A percentile compares a stretch with the other conserved stretches of the same genome.
phyloP scores from a whole-genome alignment of 2,329 filamentous ascomycete genomes.

The Xylariaceae sp. region DNA sequence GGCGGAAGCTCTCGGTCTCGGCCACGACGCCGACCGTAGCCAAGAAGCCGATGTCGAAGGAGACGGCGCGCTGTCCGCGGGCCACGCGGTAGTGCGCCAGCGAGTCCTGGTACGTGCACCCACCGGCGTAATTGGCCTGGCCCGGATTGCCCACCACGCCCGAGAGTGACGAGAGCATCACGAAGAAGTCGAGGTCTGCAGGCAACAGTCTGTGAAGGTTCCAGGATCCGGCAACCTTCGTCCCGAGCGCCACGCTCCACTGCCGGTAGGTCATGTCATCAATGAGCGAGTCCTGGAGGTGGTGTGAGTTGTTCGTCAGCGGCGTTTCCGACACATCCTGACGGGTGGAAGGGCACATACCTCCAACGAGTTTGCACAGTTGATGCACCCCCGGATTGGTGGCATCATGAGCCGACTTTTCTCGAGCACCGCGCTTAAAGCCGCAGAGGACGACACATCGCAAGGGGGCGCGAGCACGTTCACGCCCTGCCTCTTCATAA shows the following conservation, averaged over 20 bases:
- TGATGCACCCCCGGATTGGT: constrained; percentile 1
- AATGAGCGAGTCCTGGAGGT: constrained; percentile 22
- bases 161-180: constrained; percentile 20
- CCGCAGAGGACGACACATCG: background rate
- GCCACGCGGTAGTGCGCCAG: constrained; percentile 15
- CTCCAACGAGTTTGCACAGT: too few relatives aligned
- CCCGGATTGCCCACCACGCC: constrained; percentile 15
- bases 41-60: constrained; percentile 21
- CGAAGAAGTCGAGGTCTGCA: constrained; percentile 18
- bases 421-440: background rate
- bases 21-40: constrained; percentile 19
- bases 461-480: background rate
- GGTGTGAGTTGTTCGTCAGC: too few relatives aligned
- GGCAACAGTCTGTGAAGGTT: constrained; percentile 17
- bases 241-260: constrained; percentile 17
- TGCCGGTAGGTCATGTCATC: constrained; percentile 20
- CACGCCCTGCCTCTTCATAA: background rate
- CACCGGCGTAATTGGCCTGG: constrained; percentile 20
- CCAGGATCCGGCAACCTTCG: constrained; percentile 15
- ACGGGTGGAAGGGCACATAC: background rate
- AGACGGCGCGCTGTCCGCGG: constrained; percentile 13
- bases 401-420: background rate
- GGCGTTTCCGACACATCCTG: background rate
- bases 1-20: constrained; percentile 11
- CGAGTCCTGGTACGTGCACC: constrained; percentile 20